Percentiles rank a stretch among this genome's conserved stretches.
Evolutionary conservation across 805 yeast genomes (phyloP).

Genomic region (Schizosaccharomyces lindneri): DNA sequence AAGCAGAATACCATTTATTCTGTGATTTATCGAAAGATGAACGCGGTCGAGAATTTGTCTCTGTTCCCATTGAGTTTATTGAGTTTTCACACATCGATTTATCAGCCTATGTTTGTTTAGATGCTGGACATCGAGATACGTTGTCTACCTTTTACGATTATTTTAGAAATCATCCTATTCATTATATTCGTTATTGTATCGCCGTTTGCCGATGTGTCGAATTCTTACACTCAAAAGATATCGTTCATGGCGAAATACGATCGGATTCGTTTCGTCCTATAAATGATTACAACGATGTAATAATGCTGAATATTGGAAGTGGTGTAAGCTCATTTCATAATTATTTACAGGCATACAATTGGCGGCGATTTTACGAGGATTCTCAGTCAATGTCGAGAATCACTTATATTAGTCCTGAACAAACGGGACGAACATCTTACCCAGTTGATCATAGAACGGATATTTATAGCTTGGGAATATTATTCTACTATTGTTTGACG

Average conservation of each 20-base stretch:
- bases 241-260: slow-evolving; percentile 9
- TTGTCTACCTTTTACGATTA: neutral
- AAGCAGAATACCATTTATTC: neutral
- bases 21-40: neutral
- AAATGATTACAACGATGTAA: slow-evolving; percentile 4
- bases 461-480: slow-evolving; percentile 9
- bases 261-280: slow-evolving; percentile 8
- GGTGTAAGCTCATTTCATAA: slow-evolving; percentile 5
- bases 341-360: neutral
- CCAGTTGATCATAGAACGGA: slow-evolving; percentile 8
- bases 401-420: slow-evolving; percentile 9
- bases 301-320: slow-evolving; percentile 7
- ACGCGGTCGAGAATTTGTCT: neutral
- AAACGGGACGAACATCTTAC: slow-evolving; percentile 9
- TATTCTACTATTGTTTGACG: slow-evolving; percentile 7
- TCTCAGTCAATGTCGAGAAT: slow-evolving; percentile 7
- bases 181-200: slow-evolving; percentile 9
- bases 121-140: neutral
- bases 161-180: neutral
- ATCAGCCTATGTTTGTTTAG: neutral
- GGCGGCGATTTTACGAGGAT: slow-evolving; percentile 1
- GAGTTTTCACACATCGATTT: neutral
- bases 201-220: slow-evolving; percentile 8
- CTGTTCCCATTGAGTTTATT: neutral
- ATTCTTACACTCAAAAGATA: slow-evolving; percentile 7